Base-by-base conservation (phyloP, 2,329 filamentous ascomycete species). In the Bertia moriformis region DNA sequence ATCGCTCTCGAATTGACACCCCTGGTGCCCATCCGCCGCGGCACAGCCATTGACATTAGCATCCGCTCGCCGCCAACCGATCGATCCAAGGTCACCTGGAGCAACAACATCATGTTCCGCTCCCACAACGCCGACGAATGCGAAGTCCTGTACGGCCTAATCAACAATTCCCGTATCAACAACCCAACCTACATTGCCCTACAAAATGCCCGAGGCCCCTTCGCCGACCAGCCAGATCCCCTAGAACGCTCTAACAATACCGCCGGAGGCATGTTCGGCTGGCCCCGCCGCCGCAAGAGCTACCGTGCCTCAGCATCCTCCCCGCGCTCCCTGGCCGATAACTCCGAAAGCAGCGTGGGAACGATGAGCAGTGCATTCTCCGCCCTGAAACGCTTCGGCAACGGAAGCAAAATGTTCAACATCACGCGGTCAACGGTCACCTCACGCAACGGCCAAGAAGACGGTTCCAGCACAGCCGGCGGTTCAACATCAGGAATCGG, bases 91-190 rank as follows among this genome's bases (percentile, higher is more conserved):
- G 78, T 68, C 42, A 73, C 67, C 19, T 35, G 10, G 10, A 47
- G 49, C 19, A 78, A 79, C 47, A 78, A 79, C 47, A 68, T 81
- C 49, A 79, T 82, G 76, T 73, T 82, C 60, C 70, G 78, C 22
- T 79, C 73, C 33, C 65, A 73, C 39, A 76, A 64, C 42, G 60
- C 71, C 2, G 66, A 73, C 41, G 78, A 81, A 42, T 79, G 75
- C 48, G 72, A 79, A 40, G 61, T 62, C 32, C 59, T 83, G 3
- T 82, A 81, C 49, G 60, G 62, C 29, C 62, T 77, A 42, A 78
- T 82, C 53, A 81, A 81, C 49, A 63, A 73, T 41, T 67, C 77
- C 4, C 71, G 77, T 42, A 79, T 78, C 51, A 75, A 79, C 73
- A 35, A 35, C 32, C 32, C 32, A 35, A 35, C 32, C 32, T 35